Base-by-base conservation (phyloP, 495 filamentous ascomycete genomes). In the Penicillium subrubescens region DNA sequence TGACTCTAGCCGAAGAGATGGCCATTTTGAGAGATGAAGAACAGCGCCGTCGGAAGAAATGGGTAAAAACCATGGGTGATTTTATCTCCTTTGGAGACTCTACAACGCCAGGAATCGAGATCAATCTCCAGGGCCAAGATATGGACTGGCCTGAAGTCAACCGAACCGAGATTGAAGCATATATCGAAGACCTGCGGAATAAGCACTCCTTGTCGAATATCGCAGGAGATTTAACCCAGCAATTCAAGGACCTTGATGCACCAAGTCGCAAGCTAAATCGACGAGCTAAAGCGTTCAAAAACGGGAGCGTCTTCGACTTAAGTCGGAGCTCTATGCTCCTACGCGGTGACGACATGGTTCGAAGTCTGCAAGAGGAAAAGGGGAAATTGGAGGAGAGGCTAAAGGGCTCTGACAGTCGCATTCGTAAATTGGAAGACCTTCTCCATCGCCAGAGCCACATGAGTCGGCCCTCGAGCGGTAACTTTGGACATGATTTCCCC, bases 1-100 rank as follows among this genome's bases (percentile, higher is more conserved):
- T 90, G 17, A 90, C 89, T 3, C 77, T 98, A 34, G 91, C 92
- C 8, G 94, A 98, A 72, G 95, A 97, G 67, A 91, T 97, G 83
- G 92, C 92, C 17, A 77, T 90, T 25, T 90, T 94, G 65, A 90
- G 91, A 71, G 94, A 97, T 59, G 94, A 97, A 73, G 96, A 99
- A 71, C 83, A 90, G 69, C 90, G 92, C 66, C 86, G 95, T 33
- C 83, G 95, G 44, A 92, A 91, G 71, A 95, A 91, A 67, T 99
- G 96, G 96, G 78, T 92, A 63, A 95, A 94, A 67, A 88, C 81
- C 50, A 89, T 93, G 66, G 92, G 88, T 1, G 79, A 82, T 33
- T 79, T 77, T 39, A 63, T 88, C 44, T 84, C 87, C 5, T 80
- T 83, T n/a, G 72, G 85, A 15, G 85, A 89, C 41, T 85, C 86